A percentile compares a stretch with the other conserved stretches of the same genome.
These are phyloP conservation scores for Margaritispora aquatica DNA, from an alignment of 495 filamentous ascomycete genomes.

Conservation along the genomic window DNA sequence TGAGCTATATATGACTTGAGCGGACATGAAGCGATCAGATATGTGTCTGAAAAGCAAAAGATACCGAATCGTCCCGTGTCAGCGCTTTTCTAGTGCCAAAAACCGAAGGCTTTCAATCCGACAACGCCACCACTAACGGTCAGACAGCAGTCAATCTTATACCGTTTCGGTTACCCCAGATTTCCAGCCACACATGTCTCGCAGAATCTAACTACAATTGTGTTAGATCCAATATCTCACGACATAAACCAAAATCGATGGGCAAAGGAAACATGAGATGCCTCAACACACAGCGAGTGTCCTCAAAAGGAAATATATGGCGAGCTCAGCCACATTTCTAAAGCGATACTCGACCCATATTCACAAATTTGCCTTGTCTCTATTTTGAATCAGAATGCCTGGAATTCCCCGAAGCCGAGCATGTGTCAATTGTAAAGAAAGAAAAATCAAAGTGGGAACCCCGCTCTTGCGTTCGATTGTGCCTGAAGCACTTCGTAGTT, in stretches of 20 bases:
- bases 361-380: not conserved
- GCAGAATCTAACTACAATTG: not conserved
- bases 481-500: too few relatives aligned
- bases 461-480: not conserved
- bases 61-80: too few relatives aligned
- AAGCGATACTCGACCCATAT: not conserved
- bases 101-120: too few relatives aligned
- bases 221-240: not conserved
- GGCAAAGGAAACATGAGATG: not conserved
- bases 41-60: too few relatives aligned
- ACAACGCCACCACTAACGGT: not conserved
- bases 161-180: not conserved
- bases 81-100: too few relatives aligned
- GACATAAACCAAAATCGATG: not conserved
- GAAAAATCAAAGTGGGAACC: not conserved
- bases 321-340: not conserved
- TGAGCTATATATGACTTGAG: too few relatives aligned
- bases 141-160: not conserved
- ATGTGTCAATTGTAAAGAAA: not conserved
- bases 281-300: not conserved
- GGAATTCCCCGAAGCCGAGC: not conserved
- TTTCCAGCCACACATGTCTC: not conserved
- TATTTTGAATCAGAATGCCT: not conserved
- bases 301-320: not conserved
- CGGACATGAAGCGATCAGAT: too few relatives aligned